Evolutionary conservation across 2,329 filamentous ascomycete species (phyloP), one percentile per base, ranked within the genome.

Genomic region (Alternaria sp.): DNA sequence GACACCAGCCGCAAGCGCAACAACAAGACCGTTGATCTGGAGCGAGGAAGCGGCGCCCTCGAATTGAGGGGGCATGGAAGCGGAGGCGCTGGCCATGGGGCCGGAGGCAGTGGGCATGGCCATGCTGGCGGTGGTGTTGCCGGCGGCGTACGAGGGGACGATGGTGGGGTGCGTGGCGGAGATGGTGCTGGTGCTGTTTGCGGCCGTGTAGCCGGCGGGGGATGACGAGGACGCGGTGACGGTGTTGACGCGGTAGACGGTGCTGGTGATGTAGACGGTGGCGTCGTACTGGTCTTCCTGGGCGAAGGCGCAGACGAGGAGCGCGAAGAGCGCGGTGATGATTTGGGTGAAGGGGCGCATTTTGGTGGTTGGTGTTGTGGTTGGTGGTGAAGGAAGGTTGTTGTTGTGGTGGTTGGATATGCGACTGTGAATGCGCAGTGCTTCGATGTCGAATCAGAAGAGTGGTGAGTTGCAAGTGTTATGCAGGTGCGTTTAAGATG

Each of bases 201-300:
- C 69, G 61, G 71, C 67, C 8, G 60, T 47, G n/a, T 47, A 65
- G 66, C 61, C 71, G 15, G 30, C 19, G 23, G 75, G 62, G 44
- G 75, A 66, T 10, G 73, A 73, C 68, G 74, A 70, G 17, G 74
- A 73, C 58, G 73, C 63, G 53, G 78, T 80, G 69, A 79, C 71
- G 54, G 78, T 79, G 75, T 78, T 77, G 70, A 80, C 72, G 65
- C 72, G 75, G 69, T 76, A 76, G 71, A 81, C 70, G 65, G 79
- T 81, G 15, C 71, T 74, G 60, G 78, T 79, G 56, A 78, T 58
- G 64, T 77, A 79, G 73, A 77, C 74, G 65, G 78, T 80, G 15
- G 77, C 67, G 53, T 78, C 76, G 64, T 77, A 77, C 6, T 67
- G 60, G 54, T 57, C 36, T 21, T 71, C 69, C 56, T 71, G 65